Evolutionary conservation across 495 filamentous ascomycete genomes (phyloP).

Genomic region (Endocarpon pusillum): DNA sequence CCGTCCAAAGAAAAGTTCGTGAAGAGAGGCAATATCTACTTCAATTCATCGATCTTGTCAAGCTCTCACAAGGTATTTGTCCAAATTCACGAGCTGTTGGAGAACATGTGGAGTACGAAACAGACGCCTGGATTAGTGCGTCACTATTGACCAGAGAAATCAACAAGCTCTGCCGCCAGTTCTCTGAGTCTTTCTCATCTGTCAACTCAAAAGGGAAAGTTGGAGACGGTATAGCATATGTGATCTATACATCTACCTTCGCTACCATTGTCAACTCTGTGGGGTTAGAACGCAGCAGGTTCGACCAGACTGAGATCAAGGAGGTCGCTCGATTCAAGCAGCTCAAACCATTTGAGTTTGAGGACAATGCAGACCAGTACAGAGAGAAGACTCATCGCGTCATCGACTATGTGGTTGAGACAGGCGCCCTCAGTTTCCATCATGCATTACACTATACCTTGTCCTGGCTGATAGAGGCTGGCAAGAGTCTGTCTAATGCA

Average conservation of each 20-base stretch:
- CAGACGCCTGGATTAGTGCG: conserved; percentile 93
- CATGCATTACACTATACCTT: conserved; percentile 91
- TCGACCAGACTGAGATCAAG: conserved; percentile 77
- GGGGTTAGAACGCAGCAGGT: conserved; percentile 74
- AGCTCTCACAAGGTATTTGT: conserved; percentile 90
- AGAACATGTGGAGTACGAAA: conserved; percentile 96
- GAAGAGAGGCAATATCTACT: conserved; percentile 71
- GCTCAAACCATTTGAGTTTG: conserved; percentile 64
- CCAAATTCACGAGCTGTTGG: conserved; percentile 82
- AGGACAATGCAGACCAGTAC: conserved; percentile 34
- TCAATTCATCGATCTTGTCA: conserved; percentile 90
- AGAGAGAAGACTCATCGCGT: conserved; percentile 34
- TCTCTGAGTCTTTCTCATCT: conserved; percentile 81
- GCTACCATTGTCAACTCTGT: conserved; percentile 69
- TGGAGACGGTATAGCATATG: conserved; percentile 43
- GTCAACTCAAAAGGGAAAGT: conserved; percentile 41
- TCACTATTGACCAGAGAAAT: conserved; percentile 88
- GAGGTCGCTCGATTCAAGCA: conserved; percentile 64
- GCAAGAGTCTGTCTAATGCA: conserved; percentile 51
- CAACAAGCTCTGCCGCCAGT: conserved; percentile 74
- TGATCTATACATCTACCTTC: conserved; percentile 62
- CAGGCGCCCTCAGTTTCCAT: conserved; percentile 89
- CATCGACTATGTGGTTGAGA: conserved; percentile 73
- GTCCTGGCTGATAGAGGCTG: conserved; percentile 93
- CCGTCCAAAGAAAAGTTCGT: conserved; percentile 69